phyloP scores from a whole-genome alignment of 768 basidiomycete species.

The Termitomyces sp. region DNA sequence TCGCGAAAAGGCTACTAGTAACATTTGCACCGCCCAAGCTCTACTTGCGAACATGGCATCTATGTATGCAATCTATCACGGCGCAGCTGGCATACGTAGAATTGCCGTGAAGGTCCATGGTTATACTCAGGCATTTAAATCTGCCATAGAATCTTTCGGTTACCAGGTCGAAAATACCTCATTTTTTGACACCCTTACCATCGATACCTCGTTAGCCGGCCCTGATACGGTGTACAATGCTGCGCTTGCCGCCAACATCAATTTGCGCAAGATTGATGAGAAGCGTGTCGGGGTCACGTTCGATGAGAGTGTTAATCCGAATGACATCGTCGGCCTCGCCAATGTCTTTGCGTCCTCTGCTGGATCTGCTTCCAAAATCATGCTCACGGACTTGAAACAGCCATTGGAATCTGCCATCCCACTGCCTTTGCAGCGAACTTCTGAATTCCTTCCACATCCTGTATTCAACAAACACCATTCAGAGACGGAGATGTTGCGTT shows the following conservation, averaged over 20 bases:
- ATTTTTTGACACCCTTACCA: slow-evolving; percentile 90
- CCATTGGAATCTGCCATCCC: slow-evolving; percentile 46
- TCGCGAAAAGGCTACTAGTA: slow-evolving; percentile 96
- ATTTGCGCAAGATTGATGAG: slow-evolving; percentile 75
- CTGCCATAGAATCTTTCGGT: slow-evolving; percentile 63
- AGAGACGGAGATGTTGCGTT: slow-evolving; percentile 98
- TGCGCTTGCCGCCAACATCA: slow-evolving; percentile 65
- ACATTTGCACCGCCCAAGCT: slow-evolving; percentile 97
- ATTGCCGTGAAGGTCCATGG: slow-evolving; percentile 92
- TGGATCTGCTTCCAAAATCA: slow-evolving; percentile 39
- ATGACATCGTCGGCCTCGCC: slow-evolving; percentile 71
- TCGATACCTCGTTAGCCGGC: slow-evolving; percentile 59
- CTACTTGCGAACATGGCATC: slow-evolving; percentile 99
- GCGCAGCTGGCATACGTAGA: slow-evolving; percentile 74
- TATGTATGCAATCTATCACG: slow-evolving; percentile 98
- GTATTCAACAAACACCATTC: slow-evolving; percentile 98
- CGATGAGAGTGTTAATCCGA: slow-evolving; percentile 81
- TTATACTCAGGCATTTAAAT: slow-evolving; percentile 72
- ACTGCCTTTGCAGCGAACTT: slow-evolving; percentile 49
- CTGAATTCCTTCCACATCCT: slow-evolving; percentile 74
- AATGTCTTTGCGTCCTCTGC: slow-evolving; percentile 71
- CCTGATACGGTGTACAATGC: slow-evolving; percentile 63
- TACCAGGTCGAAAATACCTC: slow-evolving; percentile 64
- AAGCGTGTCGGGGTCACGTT: slow-evolving; percentile 81
- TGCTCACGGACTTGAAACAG: slow-evolving; percentile 42